Evolutionary conservation across 148 eudicot genomes (phyloP).

Genomic region (Spergularia bocconei): DNA sequence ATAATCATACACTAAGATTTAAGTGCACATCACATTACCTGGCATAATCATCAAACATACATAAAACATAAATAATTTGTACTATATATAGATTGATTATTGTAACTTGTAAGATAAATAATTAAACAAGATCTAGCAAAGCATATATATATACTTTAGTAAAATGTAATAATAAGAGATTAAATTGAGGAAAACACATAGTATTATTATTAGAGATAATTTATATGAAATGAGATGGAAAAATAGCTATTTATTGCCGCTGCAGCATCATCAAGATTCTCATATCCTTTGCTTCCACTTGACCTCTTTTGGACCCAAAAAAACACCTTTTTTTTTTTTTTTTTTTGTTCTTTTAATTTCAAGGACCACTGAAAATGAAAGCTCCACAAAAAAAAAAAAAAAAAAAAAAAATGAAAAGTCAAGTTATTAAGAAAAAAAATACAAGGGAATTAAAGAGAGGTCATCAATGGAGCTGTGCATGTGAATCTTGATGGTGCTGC

Average conservation of each 20-base stretch:
- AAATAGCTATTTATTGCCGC: constrained; percentile 62
- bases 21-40: too few relatives aligned
- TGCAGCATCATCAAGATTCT: constrained; percentile 99
- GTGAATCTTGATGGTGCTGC: constrained; percentile 99
- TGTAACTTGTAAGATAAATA: too few relatives aligned
- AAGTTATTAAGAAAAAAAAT: background rate
- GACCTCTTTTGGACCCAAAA: constrained; percentile 12
- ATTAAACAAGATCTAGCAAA: too few relatives aligned
- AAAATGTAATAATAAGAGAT: too few relatives aligned
- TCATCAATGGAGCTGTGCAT: constrained; percentile 20
- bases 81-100: too few relatives aligned
- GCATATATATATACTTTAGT: too few relatives aligned
- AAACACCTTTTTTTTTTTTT: background rate
- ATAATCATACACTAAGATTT: too few relatives aligned
- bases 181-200: background rate
- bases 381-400: background rate
- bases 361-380: constrained; percentile 8
- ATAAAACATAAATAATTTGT: too few relatives aligned
- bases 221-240: background rate
- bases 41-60: too few relatives aligned
- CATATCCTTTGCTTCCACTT: constrained; percentile 32
- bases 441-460: background rate
- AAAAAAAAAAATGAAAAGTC: background rate
- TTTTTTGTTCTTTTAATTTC: background rate
- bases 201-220: background rate